Evolutionary conservation across 2,329 filamentous ascomycete genomes (phyloP).

Genomic region (Pseudogymnoascus sp.): DNA sequence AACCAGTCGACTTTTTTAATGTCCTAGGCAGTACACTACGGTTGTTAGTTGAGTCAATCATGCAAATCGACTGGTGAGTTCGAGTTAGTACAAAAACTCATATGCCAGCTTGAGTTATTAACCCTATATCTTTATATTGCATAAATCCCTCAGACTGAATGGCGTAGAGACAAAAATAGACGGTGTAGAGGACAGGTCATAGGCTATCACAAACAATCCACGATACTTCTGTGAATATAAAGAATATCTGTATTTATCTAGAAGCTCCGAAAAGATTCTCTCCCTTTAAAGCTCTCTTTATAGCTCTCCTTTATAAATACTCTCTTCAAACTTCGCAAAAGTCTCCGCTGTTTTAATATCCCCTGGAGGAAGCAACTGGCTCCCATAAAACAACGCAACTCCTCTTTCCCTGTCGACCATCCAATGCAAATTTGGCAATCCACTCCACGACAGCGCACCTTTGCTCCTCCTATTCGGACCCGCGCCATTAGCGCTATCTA

Average conservation of each 20-base stretch:
- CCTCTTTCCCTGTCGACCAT: slow-evolving; percentile 29
- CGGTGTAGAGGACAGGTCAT: background rate
- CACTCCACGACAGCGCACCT: slow-evolving; percentile 18
- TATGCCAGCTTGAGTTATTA: background rate
- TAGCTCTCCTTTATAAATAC: background rate
- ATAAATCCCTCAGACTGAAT: background rate
- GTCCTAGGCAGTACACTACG: background rate
- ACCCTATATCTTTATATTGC: background rate
- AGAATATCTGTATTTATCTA: background rate
- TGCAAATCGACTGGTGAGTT: background rate
- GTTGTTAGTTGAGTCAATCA: background rate
- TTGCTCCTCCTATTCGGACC: slow-evolving; percentile 40
- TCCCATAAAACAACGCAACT: slow-evolving; percentile 31
- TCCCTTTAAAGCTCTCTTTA: too few species aligned
- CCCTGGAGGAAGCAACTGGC: slow-evolving; percentile 33
- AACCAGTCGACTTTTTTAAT: background rate
- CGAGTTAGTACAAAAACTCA: background rate
- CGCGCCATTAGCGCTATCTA: slow-evolving; percentile 8
- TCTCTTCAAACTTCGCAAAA: background rate
- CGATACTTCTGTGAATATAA: background rate
- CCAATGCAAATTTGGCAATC: slow-evolving; percentile 7
- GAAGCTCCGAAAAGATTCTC: background rate
- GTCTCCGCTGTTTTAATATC: slow-evolving; percentile 19
- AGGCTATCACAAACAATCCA: background rate
- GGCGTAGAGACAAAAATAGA: background rate